Base-by-base conservation (phyloP, 2,329 filamentous ascomycete species). In the Nemania sp. region DNA sequence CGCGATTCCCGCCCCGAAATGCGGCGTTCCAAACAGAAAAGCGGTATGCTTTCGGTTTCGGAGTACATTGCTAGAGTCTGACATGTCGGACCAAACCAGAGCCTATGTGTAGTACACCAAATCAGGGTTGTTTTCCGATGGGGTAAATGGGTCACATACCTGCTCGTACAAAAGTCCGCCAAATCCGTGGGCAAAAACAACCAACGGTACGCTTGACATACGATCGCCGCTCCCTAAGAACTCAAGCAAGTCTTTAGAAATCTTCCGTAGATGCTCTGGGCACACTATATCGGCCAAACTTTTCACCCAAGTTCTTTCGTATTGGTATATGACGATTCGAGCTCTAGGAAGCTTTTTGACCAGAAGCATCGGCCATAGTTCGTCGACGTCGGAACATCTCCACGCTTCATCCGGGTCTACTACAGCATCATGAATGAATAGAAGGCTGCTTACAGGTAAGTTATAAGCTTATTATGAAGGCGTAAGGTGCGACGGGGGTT, bases 81-180 rank as follows among this genome's bases (percentile, higher is more conserved):
- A 41, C 35, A 41, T 22, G n/a, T 54, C 5, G 52, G 27, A 32
- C 26, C n/a, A 49, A 26, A 49, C 45, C 2, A 49, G 1, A 24
- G 22, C 20, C 45, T 49, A 26, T 3, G 45, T 3, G n/a, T n/a
- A n/a, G n/a, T 8, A 49, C 5, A 1, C 26, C 10, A 26, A 24
- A 49, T 49, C 1, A 49, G 45, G 45, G 13, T 8, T 6, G 10
- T 22, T 26, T 22, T 5, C 3, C 10, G 3, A 22, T 13, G 7
- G 20, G 5, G 1, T 8, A 32, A 10, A 35, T 15, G 13, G 26
- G 20, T 11, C 20, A n/a, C 26, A 4, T 55, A 32, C 52, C 26
- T 55, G 52, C n/a, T 55, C 52, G 26, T 55, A 55, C 52, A 55
- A 22, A 13, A 55, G 26, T 20, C 52, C 52, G 15, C 52, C 52